Percentiles rank a stretch among this genome's conserved stretches.
These are phyloP conservation scores for Amphirosellinia nigrospora DNA, from an alignment of 495 filamentous ascomycete genomes.

Conservation along the genomic window DNA sequence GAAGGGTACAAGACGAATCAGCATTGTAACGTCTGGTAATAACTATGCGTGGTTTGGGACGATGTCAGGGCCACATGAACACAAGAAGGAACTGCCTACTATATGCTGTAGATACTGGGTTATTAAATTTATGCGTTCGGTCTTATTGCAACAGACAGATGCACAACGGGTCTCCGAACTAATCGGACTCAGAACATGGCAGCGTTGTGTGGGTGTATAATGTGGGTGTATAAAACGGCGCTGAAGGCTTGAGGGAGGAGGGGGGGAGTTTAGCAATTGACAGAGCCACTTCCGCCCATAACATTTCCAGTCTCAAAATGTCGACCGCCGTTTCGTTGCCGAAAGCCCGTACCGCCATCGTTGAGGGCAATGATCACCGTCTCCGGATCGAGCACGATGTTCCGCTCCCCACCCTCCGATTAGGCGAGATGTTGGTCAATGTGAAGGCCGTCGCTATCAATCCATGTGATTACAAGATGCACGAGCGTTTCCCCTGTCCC, in stretches of 20 bases:
- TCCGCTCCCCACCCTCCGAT: constrained; percentile 17
- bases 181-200: neutral
- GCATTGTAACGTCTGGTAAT: neutral
- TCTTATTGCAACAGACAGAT: neutral
- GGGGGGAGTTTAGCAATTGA: neutral
- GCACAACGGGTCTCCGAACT: neutral
- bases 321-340: constrained; percentile 21
- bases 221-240: neutral
- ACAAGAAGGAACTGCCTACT: neutral
- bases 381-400: constrained; percentile 17
- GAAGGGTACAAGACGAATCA: neutral
- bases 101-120: neutral
- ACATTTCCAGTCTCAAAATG: neutral
- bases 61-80: neutral
- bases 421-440: neutral
- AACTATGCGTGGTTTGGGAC: neutral
- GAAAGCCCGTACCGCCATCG: constrained; percentile 22
- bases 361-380: constrained; percentile 21
- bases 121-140: neutral
- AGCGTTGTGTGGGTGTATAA: too few relatives aligned
- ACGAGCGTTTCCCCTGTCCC: constrained; percentile 38
- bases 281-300: neutral
- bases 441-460: constrained; percentile 50
- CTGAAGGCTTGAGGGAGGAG: neutral
- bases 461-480: constrained; percentile 54